Base-by-base conservation (phyloP, 805 yeast species). In the Pichia nanzhaoensis region DNA sequence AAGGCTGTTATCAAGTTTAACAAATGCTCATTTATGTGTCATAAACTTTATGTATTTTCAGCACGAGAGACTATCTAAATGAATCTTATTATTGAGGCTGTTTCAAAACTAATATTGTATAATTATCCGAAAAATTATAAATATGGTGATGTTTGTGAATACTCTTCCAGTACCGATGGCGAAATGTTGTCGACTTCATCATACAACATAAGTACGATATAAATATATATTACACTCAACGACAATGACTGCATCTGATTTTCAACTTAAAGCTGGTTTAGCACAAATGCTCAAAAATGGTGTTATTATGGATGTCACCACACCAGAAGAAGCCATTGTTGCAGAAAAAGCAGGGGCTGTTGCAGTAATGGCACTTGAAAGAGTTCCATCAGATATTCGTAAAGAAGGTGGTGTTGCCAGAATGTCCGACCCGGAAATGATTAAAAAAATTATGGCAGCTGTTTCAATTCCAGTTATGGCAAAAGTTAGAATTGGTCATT, bases 281-380 rank as follows among this genome's bases (percentile, higher is more conserved):
- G 93, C 95, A 48, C 89, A 84, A 64, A 85, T 84, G 93, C 73
- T 85, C 49, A 85, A 84, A 60, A 90, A 86, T 46, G 84, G 85
- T 48, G 86, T 80, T 41, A 78, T 77, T 51, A 77, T 78, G 84
- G 84, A 78, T 58, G 93, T 84, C 33, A 87, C 84, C 48, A 83
- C 72, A 48, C 81, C 82, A 31, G 93, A 85, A 57, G 93, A 85
- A 66, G 95, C 95, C 19, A 62, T 70, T 37, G 76, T 85, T 42
- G 95, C 95, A 20, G 91, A 85, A 63, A 70, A 67, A 44, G 91
- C 95, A 3, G 95, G 95, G 49, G 95, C 95, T 13, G 82, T 86
- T 66, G 91, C 95, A 13, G 95, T 85, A 19, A 85, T 85, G 95
- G 95, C 95, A 4, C 70, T 85, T 52, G 95, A 85, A 66, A 69